Conservation (phyloP, 2,329 filamentous ascomycete genomes). For the Apiospora malaysiana region DNA sequence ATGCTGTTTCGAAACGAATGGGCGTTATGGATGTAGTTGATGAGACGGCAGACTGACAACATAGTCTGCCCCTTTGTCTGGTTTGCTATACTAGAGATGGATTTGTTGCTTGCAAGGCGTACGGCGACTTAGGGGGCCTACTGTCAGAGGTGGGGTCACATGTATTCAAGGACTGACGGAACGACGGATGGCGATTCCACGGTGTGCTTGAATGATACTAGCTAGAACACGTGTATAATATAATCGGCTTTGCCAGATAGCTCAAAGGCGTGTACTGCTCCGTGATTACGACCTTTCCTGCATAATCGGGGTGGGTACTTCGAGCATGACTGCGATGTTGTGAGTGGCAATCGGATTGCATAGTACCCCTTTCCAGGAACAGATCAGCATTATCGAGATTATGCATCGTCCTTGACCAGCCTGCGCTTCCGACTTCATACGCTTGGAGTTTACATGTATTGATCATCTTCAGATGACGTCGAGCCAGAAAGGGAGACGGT, state of each 20-base stretch:
- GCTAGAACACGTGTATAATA: not conserved
- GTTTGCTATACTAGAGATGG: not conserved
- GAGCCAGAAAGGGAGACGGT: not conserved
- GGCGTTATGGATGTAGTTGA: not conserved
- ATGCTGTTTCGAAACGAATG: not conserved
- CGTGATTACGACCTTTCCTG: too few relatives aligned
- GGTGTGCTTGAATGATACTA: not conserved
- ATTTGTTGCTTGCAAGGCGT: slow-evolving; percentile 15
- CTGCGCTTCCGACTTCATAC: too few relatives aligned
- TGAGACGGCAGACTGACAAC: not conserved
- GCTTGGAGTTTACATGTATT: not conserved
- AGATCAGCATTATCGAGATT: too few relatives aligned
- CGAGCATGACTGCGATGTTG: too few relatives aligned
- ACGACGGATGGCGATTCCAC: not conserved
- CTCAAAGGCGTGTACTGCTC: not conserved
- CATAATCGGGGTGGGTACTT: too few relatives aligned
- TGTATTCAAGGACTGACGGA: not conserved
- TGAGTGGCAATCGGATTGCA: too few relatives aligned
- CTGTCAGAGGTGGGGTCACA: not conserved
- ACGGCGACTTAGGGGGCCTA: not conserved
- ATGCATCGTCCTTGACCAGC: too few relatives aligned
- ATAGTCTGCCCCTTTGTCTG: not conserved
- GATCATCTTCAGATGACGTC: not conserved
- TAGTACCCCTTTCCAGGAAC: too few relatives aligned
- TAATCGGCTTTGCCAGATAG: not conserved